Evolutionary conservation across 148 eudicot genomes (phyloP), one percentile per base, ranked within the genome.

Genomic region (Drosera capensis): DNA sequence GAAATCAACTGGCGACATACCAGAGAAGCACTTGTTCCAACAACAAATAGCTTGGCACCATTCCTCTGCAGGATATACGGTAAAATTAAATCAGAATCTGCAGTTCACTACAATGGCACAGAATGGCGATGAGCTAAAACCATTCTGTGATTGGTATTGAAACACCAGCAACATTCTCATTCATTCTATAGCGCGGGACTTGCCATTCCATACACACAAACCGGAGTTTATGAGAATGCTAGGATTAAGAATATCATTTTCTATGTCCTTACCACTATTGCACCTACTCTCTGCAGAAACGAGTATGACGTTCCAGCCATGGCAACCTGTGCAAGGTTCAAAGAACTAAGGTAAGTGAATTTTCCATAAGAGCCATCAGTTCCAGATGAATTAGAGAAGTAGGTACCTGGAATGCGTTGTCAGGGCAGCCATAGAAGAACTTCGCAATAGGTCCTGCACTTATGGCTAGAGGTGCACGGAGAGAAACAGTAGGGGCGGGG

Each of bases 401-500:
- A 35, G 16, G 19, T 37, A 86, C 95, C 95, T 86, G 95, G 49
- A 86, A 86, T 35, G 95, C 95, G 54, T 86, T 86, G 38, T 86
- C 95, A 52, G 95, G 95, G 52, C 95, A 86, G 19, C 77, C 71
- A 23, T 75, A 66, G 71, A 86, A 81, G 70, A 74, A 78, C 71
- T 63, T 78, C 7, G 71, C 66, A 20, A 81, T 25, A 64, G 67
- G 74, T 49, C 86, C 86, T 31, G 79, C 86, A 36, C 64, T 64
- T 22, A 62, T 16, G 22, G 86, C 75, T 34, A 81, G 77, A 58
- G 95, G 58, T 31, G 82, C 74, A 35, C 92, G 78, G 29, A 86
- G 83, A 40, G 93, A 70, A 49, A 86, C 70, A 11, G 96, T 86
- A 18, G 96, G 96, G 39, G 96, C 96, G 49, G 96, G 96, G 57